phyloP scores from a whole-genome alignment of 371 early-diverging fungal species.

The Mortierella polycephala region DNA sequence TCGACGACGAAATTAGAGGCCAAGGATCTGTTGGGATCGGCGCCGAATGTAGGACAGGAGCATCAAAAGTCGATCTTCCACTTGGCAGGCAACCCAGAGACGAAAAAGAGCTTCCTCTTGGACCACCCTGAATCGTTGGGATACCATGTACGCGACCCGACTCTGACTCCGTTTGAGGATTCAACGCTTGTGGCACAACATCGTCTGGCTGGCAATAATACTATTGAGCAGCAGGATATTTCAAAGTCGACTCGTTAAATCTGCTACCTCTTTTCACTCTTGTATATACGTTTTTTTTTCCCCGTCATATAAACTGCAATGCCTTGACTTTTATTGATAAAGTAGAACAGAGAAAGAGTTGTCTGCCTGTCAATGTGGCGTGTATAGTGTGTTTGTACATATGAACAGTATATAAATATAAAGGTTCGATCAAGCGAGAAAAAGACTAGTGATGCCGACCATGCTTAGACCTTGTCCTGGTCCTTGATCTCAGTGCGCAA shows the following conservation, averaged over 20 bases:
- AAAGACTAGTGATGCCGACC: background rate
- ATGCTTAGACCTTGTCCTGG: constrained; percentile 49
- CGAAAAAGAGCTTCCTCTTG: constrained; percentile 26
- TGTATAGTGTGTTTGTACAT: background rate
- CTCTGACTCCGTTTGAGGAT: constrained; percentile 14
- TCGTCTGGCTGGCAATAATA: constrained; percentile 1
- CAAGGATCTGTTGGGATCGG: constrained; percentile 20
- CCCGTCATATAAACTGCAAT: no score
- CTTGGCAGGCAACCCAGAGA: constrained; percentile 36
- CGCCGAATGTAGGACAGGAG: constrained; percentile 15
- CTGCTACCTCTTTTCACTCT: no score
- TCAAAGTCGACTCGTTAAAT: constrained; percentile 20
- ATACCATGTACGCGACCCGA: constrained; percentile 29
- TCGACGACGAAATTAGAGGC: background rate
- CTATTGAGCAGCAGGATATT: constrained; percentile 7
- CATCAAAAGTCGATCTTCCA: constrained; percentile 40
- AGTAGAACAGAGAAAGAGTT: no score
- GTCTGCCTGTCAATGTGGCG: background rate
- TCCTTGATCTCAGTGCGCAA: constrained; percentile 58
- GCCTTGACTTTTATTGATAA: no score
- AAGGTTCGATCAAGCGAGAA: background rate
- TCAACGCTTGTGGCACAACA: constrained; percentile 5
- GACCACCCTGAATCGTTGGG: constrained; percentile 45
- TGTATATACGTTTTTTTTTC: no score
- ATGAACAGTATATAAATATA: background rate